phyloP scores from a whole-genome alignment of 805 yeast species.

The Kuraishia piskuri region DNA sequence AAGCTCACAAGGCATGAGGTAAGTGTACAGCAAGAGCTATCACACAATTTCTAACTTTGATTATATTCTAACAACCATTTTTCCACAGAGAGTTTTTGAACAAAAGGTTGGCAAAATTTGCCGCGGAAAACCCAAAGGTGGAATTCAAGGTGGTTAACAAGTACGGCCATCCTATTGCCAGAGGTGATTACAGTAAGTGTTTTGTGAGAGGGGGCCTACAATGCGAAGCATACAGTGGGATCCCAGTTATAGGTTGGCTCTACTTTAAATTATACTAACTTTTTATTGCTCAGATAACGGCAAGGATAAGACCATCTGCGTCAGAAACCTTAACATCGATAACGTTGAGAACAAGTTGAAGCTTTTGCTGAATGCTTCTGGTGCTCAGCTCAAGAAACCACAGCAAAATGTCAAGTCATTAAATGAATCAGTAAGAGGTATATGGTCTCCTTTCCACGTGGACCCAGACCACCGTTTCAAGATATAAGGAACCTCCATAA shows the following conservation, averaged over 20 bases:
- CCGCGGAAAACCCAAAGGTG: constrained; percentile 52
- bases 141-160: constrained; percentile 63
- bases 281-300: constrained; percentile 4
- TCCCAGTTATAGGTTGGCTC: too few species aligned
- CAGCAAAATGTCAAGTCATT: constrained; percentile 71
- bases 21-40: neutral
- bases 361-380: constrained; percentile 60
- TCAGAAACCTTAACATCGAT: constrained; percentile 58
- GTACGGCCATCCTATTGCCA: constrained; percentile 76
- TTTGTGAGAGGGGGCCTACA: constrained; percentile 9
- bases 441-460: constrained; percentile 95
- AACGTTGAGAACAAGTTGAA: constrained; percentile 59
- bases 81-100: constrained; percentile 41
- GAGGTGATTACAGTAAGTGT: constrained; percentile 44
- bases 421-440: constrained; percentile 85
- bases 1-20: constrained; percentile 70
- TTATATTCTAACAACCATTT: neutral
- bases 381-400: constrained; percentile 51
- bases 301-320: constrained; percentile 56
- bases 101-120: constrained; percentile 43
- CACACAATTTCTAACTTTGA: too few species aligned
- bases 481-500: constrained; percentile 18
- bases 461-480: constrained; percentile 40
- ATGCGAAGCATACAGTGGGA: too few species aligned
- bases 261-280: neutral